Evolutionary conservation across 495 filamentous ascomycete genomes (phyloP).

Genomic region (Penicillium malachiteum): DNA sequence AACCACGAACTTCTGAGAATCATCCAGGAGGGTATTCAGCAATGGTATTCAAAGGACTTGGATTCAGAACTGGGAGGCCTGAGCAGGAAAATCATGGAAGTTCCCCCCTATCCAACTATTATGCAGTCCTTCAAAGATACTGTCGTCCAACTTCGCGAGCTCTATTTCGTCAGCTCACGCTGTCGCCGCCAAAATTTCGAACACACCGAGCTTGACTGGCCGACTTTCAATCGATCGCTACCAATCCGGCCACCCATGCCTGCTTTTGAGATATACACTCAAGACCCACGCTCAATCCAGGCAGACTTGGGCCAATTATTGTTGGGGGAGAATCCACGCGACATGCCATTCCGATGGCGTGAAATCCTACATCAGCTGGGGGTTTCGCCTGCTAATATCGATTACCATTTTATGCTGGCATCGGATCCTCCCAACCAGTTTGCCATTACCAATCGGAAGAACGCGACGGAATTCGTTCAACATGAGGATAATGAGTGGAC

Average conservation of each 20-base stretch:
- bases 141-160: not conserved
- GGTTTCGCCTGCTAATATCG: not conserved
- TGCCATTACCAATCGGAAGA: not conserved
- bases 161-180: not conserved
- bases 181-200: not conserved
- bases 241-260: not conserved
- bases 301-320: not conserved
- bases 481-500: not conserved
- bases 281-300: not conserved
- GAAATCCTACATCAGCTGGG: not conserved
- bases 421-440: not conserved
- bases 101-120: too few relatives aligned
- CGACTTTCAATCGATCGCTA: not conserved
- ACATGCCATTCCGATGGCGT: not conserved
- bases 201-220: not conserved
- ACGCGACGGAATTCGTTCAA: not conserved
- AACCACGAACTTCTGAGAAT: not conserved
- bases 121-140: not conserved
- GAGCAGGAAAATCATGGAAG: too few relatives aligned
- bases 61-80: too few relatives aligned
- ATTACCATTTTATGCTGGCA: not conserved
- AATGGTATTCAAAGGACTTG: not conserved
- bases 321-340: not conserved
- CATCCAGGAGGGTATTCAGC: not conserved
- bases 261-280: not conserved